phyloP scores from a whole-genome alignment of 2,329 filamentous ascomycete species.

The Aspergillus thermomutatus region DNA sequence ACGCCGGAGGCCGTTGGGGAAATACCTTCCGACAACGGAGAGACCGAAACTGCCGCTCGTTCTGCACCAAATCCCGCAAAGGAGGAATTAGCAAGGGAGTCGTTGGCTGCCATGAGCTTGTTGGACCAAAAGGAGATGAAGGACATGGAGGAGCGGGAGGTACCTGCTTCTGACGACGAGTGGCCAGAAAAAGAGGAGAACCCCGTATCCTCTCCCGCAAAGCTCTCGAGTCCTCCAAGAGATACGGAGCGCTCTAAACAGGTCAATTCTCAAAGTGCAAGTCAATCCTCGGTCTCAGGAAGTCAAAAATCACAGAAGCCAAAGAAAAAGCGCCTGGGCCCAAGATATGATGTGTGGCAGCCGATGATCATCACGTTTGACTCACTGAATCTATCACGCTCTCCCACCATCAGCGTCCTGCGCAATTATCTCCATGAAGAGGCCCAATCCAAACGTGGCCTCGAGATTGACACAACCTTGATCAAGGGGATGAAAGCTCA shows the following conservation, averaged over 20 bases:
- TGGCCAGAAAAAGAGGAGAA: conserved; percentile 34
- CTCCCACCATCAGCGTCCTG: conserved; percentile 62
- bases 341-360: conserved; percentile 50
- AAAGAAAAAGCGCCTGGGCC: conserved; percentile 27
- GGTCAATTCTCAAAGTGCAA: conserved; percentile 7
- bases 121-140: conserved; percentile 15
- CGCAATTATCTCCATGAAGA: conserved; percentile 76
- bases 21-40: background rate
- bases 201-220: conserved; percentile 9
- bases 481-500: conserved; percentile 66
- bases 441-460: conserved; percentile 59
- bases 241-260: conserved; percentile 11
- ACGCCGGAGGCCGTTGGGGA: conserved; percentile 18
- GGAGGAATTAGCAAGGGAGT: conserved; percentile 23
- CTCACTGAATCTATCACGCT: conserved; percentile 68
- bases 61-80: conserved; percentile 11
- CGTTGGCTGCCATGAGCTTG: conserved; percentile 29
- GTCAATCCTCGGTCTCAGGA: conserved; percentile 9
- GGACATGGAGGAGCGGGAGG: conserved; percentile 2
- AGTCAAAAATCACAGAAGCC: conserved; percentile 15
- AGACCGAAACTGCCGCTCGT: background rate
- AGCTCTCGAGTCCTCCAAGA: conserved; percentile 13
- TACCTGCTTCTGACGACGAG: conserved; percentile 15
- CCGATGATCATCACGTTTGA: conserved; percentile 83
- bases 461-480: conserved; percentile 44